phyloP scores from a whole-genome alignment of 208 protist species.

The Leishmania tropica region DNA sequence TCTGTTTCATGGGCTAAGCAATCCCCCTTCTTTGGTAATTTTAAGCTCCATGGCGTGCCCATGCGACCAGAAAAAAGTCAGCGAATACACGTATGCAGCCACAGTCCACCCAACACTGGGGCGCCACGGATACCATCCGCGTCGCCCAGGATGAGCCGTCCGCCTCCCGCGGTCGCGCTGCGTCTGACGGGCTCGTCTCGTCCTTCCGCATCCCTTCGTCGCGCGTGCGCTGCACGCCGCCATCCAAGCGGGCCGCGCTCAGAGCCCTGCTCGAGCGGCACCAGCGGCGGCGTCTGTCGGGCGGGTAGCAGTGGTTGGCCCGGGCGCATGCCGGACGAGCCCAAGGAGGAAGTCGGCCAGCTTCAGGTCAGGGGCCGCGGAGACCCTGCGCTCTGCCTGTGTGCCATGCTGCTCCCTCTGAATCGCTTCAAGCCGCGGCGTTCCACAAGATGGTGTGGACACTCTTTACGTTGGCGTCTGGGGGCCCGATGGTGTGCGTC shows the following conservation, averaged over 20 bases:
- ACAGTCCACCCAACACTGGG: not conserved
- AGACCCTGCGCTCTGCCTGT: not conserved
- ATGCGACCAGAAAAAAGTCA: not conserved
- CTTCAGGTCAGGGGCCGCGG: not conserved
- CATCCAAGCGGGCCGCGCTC: not conserved
- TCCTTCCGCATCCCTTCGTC: not conserved
- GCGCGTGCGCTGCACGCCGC: not conserved
- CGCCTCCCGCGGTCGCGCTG: not conserved
- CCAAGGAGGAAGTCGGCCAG: not conserved
- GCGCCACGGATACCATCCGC: not conserved
- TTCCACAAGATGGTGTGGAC: not conserved
- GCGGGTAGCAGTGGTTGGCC: not conserved
- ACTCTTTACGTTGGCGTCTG: not conserved
- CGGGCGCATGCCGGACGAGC: not conserved
- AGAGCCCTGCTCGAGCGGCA: not conserved
- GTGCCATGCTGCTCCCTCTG: not conserved
- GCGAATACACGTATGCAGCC: not conserved
- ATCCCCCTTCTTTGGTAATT: too few relatives aligned
- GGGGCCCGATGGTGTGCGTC: not conserved
- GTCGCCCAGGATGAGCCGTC: not conserved
- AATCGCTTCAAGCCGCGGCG: not conserved
- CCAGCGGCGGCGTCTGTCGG: too few relatives aligned
- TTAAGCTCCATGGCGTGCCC: not conserved
- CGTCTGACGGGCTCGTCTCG: not conserved
- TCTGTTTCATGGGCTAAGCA: too few relatives aligned